Percentiles rank a stretch among this genome's conserved stretches.
These are phyloP conservation scores for Suillus clintonianus DNA, from an alignment of 768 basidiomycete species.

Conservation along the genomic window DNA sequence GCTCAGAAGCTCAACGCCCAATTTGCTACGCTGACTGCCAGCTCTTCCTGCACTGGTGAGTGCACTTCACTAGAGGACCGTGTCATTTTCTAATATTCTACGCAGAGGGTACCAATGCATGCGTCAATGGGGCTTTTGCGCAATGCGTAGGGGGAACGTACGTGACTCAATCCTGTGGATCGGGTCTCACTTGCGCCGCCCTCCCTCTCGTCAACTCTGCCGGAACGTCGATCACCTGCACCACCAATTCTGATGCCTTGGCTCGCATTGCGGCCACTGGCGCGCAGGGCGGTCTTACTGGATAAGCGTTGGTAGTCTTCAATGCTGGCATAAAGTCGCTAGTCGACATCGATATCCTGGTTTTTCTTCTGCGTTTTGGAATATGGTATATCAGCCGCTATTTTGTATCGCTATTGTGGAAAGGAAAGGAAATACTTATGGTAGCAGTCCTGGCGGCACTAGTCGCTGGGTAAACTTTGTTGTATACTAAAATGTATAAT, in stretches of 20 bases:
- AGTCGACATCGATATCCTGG: neutral
- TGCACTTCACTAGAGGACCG: neutral
- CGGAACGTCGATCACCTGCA: slow-evolving; percentile 56
- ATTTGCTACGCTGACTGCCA: slow-evolving; percentile 47
- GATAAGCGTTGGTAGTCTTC: slow-evolving; percentile 17
- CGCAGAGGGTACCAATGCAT: slow-evolving; percentile 44
- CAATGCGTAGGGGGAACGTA: slow-evolving; percentile 52
- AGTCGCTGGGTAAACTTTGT: slow-evolving; percentile 4
- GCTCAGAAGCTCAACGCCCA: slow-evolving; percentile 54
- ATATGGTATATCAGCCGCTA: neutral
- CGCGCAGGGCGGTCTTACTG: slow-evolving; percentile 46
- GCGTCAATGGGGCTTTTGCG: slow-evolving; percentile 51
- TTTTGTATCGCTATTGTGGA: neutral
- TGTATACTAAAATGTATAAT: neutral
- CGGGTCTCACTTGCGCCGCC: slow-evolving; percentile 42
- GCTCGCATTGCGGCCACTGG: slow-evolving; percentile 44
- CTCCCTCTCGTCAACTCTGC: slow-evolving; percentile 55
- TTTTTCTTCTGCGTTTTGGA: neutral
- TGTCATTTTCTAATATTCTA: slow-evolving; percentile 16
- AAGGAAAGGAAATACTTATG: neutral
- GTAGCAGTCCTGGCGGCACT: neutral
- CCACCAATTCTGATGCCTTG: slow-evolving; percentile 46
- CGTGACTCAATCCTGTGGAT: slow-evolving; percentile 31
- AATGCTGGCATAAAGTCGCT: neutral
- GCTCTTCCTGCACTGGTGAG: slow-evolving; percentile 46